Evolutionary conservation across 371 early-diverging fungal genomes (phyloP).

Genomic region (Haplosporangium sp.): DNA sequence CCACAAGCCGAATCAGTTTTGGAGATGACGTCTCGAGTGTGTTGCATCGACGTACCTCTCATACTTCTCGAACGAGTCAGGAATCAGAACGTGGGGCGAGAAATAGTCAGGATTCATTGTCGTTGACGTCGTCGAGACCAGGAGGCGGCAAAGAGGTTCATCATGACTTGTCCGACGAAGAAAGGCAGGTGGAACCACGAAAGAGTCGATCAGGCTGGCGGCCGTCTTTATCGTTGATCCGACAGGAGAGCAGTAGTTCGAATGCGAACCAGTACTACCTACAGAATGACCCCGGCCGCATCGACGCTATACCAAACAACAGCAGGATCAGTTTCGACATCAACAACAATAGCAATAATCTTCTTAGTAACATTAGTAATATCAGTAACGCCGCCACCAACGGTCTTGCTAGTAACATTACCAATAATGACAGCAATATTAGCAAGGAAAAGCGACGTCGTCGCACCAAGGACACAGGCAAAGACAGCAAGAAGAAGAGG

Average conservation of each 20-base stretch:
- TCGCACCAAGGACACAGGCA: conserved; percentile 14
- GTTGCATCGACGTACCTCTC: not conserved
- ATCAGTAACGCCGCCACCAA: not conserved
- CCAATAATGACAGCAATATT: not conserved
- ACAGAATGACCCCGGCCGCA: conserved; percentile 38
- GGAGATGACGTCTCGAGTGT: conserved; percentile 12
- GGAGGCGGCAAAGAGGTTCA: conserved; percentile 22
- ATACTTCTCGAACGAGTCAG: conserved; percentile 14
- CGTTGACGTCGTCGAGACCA: conserved; percentile 4
- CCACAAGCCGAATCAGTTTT: conserved; percentile 33
- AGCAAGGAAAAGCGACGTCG: not conserved
- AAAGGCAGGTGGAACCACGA: conserved; percentile 29
- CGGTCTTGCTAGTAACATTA: not conserved
- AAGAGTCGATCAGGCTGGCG: conserved; percentile 44
- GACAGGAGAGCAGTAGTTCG: conserved; percentile 41
- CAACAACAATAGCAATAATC: conserved; percentile 3
- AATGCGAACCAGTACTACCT: conserved; percentile 17
- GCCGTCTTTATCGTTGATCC: conserved; percentile 45
- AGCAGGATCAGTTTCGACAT: not conserved
- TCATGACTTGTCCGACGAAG: conserved; percentile 41
- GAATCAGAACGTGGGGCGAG: conserved; percentile 19
- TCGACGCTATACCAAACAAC: conserved; percentile 8
- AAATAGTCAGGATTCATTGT: conserved; percentile 21
- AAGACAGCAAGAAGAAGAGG: conserved; percentile 23
- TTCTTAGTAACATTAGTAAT: not conserved